Evolutionary conservation across 805 yeast genomes (phyloP), one percentile per base, ranked within the genome.

Genomic region (Scheffersomyces ergatensis): DNA sequence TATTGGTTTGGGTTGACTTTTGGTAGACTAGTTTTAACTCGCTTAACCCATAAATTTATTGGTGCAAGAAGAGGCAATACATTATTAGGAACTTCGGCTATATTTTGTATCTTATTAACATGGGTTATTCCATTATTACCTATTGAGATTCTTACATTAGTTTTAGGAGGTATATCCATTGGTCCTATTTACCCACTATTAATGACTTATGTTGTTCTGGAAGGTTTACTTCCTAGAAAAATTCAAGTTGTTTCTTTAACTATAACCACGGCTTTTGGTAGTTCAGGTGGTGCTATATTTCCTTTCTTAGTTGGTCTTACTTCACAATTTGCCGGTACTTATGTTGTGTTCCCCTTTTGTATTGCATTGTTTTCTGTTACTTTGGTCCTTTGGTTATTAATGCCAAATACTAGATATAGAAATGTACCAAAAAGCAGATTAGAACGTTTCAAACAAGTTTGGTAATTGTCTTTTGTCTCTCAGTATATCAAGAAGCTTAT

Each of bases 1-100:
- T 84, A 75, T 54, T 84, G 89, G 89, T 74, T 76, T 20, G 92
- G 92, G 0, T 54, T 84, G 17, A 80, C 89, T 0, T 46, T 74
- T 12, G 92, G 90, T 0, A 63, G 92, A 45, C 57, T 84, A 29
- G 48, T 67, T 2, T 58, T 84, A 5, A 74, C 80, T 1, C 59
- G 68, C 21, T 46, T 57, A 0, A 48, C 71, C n/a, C 70, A 71
- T 37, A 61, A 60, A 33, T 39, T 43, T 5, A 34, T 70, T 18
- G 81, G 81, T 3, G 69, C 71, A 5, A 63, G 78, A 45, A 58
- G 79, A 43, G 67, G 74, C 6, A 29, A 29, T 29, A 14, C 32
- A 7, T 72, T 74, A 32, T 47, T 66, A 14, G 36, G 75, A 12
- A 47, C 66, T 38, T 41, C 64, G 2, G 32, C 81, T 1, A 50